Conservation (phyloP, 441 rosid genomes). For the Euphorbia corollata region DNA sequence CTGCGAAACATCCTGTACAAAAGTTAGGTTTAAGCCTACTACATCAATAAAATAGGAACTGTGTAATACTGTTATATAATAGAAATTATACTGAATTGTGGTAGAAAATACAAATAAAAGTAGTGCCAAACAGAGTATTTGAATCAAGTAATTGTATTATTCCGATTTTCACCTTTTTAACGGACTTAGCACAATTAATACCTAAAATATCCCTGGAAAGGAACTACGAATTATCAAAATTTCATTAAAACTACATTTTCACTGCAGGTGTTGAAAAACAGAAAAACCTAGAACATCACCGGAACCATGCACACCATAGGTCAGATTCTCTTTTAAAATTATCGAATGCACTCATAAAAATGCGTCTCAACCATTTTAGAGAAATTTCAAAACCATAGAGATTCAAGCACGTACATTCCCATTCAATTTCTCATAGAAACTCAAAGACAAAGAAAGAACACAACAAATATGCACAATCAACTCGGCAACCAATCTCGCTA, state of each 20-base stretch:
- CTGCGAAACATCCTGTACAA: neutral
- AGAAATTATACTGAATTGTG: neutral
- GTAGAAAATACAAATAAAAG: neutral
- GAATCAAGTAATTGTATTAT: neutral
- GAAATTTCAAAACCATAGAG: conserved; percentile 3
- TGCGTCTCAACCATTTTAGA: neutral
- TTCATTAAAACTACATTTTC: neutral
- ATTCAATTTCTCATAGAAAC: neutral
- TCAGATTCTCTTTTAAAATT: too few relatives aligned
- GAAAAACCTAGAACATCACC: neutral
- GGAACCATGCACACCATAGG: neutral
- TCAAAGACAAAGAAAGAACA: neutral
- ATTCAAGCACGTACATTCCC: neutral
- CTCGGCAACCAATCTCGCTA: neutral
- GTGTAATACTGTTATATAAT: neutral
- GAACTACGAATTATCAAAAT: neutral
- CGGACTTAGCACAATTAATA: neutral
- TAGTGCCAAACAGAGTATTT: neutral
- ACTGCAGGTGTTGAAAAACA: neutral
- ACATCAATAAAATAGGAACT: neutral
- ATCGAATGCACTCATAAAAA: too few relatives aligned
- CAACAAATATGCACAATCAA: neutral
- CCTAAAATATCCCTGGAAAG: neutral
- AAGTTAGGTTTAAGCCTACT: neutral
- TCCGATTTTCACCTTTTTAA: neutral